Evolutionary conservation across 352 stramenopile species (phyloP).

Genomic region (Pythium inflatum): DNA sequence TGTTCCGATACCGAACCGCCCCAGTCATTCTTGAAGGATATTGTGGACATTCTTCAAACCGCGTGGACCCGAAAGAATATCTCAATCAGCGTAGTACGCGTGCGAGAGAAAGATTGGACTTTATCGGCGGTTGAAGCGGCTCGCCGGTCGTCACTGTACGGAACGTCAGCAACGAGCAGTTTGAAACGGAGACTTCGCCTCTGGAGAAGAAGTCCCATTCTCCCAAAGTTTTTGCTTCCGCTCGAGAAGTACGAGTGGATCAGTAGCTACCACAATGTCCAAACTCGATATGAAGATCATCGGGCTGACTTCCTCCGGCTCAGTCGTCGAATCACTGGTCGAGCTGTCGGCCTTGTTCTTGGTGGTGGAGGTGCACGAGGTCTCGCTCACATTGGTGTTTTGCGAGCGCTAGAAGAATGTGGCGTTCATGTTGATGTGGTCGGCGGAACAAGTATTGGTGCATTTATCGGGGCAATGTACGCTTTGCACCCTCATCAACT

Average conservation of each 20-base stretch:
- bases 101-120: constrained; percentile 80
- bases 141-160: constrained; percentile 45
- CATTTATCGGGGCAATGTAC: constrained; percentile 85
- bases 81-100: constrained; percentile 76
- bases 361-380: constrained; percentile 93
- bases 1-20: constrained; percentile 75
- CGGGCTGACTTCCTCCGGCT: constrained; percentile 82
- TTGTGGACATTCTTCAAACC: constrained; percentile 63
- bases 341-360: constrained; percentile 93
- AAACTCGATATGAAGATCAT: constrained; percentile 78
- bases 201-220: constrained; percentile 56
- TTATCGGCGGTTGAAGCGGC: constrained; percentile 58
- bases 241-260: constrained; percentile 90
- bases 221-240: constrained; percentile 71
- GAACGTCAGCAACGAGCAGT: constrained; percentile 52
- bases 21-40: constrained; percentile 72
- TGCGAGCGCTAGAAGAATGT: constrained; percentile 91
- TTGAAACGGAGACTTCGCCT: constrained; percentile 67
- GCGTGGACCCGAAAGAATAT: constrained; percentile 78
- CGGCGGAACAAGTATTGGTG: constrained; percentile 91
- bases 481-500: constrained; percentile 77
- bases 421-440: constrained; percentile 94
- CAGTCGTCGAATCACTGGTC: constrained; percentile 90
- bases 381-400: constrained; percentile 94
- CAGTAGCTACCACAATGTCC: constrained; percentile 85